Evolutionary conservation across 805 yeast genomes (phyloP), one percentile per base, ranked within the genome.

Genomic region (Nakazawaea pomicola): DNA sequence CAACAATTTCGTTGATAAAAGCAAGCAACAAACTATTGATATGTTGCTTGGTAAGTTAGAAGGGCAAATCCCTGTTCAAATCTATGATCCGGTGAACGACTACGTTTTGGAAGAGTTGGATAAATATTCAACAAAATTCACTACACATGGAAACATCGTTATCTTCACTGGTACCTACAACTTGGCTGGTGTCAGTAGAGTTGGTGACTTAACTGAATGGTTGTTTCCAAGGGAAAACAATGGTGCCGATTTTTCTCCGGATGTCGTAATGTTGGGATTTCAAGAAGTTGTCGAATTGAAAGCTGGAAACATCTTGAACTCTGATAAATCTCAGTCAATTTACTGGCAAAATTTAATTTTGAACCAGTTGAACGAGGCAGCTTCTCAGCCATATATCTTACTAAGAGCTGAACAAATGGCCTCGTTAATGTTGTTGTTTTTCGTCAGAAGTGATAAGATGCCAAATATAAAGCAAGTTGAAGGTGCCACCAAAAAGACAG

Each of bases 271-370:
- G n/a, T 65, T 93, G 44, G 98, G 97, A 1, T 74, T 93, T 49
- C 99, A 93, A 61, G 99, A 93, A 57, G 81, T 93, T 18, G 89
- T 93, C 32, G 98, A 93, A 60, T 64, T 93, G 41, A 87, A 90
- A 23, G 95, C 99, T 0, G 88, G 95, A 0, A 90, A 91, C 14
- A 85, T 93, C 17, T 66, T 91, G 41, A 87, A 79, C 53, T 89
- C 91, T 1, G 98, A 91, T 58, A 74, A 79, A n/a, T 71, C 87
- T 1, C 78, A 80, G 45, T 79, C 91, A 4, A 64, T 72, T 2
- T 79, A 78, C 51, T 93, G 98, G 98, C 90, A 89, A 33, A 65
- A 67, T 6, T 62, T 74, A 32, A 79, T 91, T 11, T 70, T 72
- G 39, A 64, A 69, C 5, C 81, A 86, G 42, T 63, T 91, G 45